Conservation (phyloP, 2,329 filamentous ascomycete species). For the Alternaria hordeiaustralica region DNA sequence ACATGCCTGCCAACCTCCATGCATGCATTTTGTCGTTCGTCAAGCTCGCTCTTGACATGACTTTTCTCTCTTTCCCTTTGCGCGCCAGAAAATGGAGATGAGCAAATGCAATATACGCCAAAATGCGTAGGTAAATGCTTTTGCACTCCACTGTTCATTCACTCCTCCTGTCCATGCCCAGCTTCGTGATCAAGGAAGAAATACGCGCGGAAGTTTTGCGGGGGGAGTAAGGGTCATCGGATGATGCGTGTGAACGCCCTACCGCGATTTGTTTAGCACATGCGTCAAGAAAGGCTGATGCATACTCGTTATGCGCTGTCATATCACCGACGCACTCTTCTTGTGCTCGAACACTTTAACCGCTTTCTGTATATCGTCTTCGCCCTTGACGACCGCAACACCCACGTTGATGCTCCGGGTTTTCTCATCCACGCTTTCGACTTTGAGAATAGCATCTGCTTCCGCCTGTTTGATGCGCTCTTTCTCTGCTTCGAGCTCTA, state of each 20-base stretch:
- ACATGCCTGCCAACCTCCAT: neutral
- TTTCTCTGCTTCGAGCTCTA: conserved; percentile 18
- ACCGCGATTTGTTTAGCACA: neutral
- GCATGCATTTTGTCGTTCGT: neutral
- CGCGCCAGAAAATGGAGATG: neutral
- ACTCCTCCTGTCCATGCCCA: neutral
- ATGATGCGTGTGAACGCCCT: neutral
- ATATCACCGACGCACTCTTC: conserved; percentile 8
- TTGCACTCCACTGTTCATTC: neutral
- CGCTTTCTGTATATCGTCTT: conserved; percentile 1
- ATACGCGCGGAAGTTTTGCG: neutral
- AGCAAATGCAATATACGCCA: neutral
- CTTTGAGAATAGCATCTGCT: conserved; percentile 5
- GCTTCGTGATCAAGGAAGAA: neutral
- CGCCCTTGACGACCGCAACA: conserved; percentile 5
- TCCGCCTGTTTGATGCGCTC: conserved; percentile 9
- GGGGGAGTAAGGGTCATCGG: neutral
- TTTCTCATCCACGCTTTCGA: neutral
- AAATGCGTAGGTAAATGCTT: neutral
- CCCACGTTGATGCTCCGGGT: conserved; percentile 6
- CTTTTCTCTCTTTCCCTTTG: neutral
- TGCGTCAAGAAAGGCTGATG: neutral
- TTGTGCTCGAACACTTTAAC: conserved; percentile 2
- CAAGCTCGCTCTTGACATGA: neutral
- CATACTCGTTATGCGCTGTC: neutral